phyloP scores from a whole-genome alignment of 2,329 filamentous ascomycete genomes.

The Polytolypa hystricis region DNA sequence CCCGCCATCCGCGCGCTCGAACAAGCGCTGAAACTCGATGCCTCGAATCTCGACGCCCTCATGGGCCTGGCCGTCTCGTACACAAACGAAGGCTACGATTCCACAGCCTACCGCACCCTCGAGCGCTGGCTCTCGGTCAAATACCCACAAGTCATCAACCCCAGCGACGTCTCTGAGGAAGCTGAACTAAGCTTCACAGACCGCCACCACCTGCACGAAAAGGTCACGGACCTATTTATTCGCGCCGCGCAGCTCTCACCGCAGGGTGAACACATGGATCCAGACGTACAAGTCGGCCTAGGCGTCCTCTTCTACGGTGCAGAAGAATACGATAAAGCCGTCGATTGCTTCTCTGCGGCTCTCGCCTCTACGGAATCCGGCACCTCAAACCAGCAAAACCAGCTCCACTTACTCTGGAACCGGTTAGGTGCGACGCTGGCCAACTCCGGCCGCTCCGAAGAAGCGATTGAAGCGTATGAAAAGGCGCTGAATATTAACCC shows the following conservation, averaged over 20 bases:
- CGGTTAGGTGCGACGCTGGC: conserved; percentile 89
- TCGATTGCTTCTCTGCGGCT: conserved; percentile 93
- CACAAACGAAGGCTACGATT: conserved; percentile 97
- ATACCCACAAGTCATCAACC: conserved; percentile 72
- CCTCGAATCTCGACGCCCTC: conserved; percentile 73
- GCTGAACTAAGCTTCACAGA: conserved; percentile 92
- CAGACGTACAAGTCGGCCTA: conserved; percentile 92
- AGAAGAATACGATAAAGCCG: conserved; percentile 96
- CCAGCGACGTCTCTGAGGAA: conserved; percentile 55
- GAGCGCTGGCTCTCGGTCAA: conserved; percentile 96
- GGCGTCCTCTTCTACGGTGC: conserved; percentile 96
- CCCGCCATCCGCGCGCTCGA: conserved; percentile 90
- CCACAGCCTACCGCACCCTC: conserved; percentile 86
- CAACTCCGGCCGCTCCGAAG: conserved; percentile 85
- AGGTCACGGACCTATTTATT: conserved; percentile 85
- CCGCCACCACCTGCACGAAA: conserved; percentile 76
- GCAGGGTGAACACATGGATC: conserved; percentile 90
- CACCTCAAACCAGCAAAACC: conserved; percentile 68
- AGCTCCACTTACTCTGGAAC: conserved; percentile 95
- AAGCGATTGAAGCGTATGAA: conserved; percentile 93
- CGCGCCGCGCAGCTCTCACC: conserved; percentile 84
- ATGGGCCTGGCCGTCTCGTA: conserved; percentile 96
- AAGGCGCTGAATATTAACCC: conserved; percentile 80
- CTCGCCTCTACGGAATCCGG: conserved; percentile 77
- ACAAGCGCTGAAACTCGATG: conserved; percentile 77